Percentiles rank a stretch among this genome's conserved stretches.
Conservation (phyloP, 345 rosid species). For the Salix suchowensis region DNA sequence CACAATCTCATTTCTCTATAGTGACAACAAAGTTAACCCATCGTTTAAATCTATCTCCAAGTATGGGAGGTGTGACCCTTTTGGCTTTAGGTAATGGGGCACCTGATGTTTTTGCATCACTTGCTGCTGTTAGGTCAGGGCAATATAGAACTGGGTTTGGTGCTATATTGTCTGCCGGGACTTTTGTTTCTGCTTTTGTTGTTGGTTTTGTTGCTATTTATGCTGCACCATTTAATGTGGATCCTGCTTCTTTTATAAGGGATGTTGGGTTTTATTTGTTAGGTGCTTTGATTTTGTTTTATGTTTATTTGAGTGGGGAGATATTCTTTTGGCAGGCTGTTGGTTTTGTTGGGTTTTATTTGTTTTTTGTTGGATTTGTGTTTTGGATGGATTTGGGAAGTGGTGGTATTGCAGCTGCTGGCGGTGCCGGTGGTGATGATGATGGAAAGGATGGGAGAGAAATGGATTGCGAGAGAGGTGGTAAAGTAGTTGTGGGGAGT, state of each 20-base stretch:
- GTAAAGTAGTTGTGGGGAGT: conserved; percentile 20
- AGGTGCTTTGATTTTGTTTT: conserved; percentile 67
- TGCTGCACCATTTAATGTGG: conserved; percentile 77
- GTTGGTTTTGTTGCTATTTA: conserved; percentile 93
- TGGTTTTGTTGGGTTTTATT: conserved; percentile 76
- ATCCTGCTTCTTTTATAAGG: conserved; percentile 66
- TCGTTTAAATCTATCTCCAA: conserved; percentile 68
- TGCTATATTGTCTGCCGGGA: conserved; percentile 85
- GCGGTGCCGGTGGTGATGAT: conserved; percentile 11
- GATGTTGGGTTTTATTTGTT: conserved; percentile 78
- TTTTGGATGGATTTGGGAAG: conserved; percentile 88
- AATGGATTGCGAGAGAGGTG: conserved; percentile 25
- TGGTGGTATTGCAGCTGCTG: conserved; percentile 22
- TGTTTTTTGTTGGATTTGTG: conserved; percentile 82
- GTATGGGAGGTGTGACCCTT: conserved; percentile 90
- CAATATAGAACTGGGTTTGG: conserved; percentile 88
- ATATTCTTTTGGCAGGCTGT: conserved; percentile 88
- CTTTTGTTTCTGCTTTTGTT: conserved; percentile 84
- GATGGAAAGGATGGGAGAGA: conserved; percentile 9
- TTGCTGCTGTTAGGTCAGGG: conserved; percentile 74
- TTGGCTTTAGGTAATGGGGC: conserved; percentile 93
- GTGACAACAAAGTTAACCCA: conserved; percentile 81
- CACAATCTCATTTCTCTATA: conserved; percentile 82
- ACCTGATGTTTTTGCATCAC: conserved; percentile 87
- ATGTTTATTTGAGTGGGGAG: conserved; percentile 93